Conservation (phyloP, 257 asterid species). For the Solanum chiquidenum region DNA sequence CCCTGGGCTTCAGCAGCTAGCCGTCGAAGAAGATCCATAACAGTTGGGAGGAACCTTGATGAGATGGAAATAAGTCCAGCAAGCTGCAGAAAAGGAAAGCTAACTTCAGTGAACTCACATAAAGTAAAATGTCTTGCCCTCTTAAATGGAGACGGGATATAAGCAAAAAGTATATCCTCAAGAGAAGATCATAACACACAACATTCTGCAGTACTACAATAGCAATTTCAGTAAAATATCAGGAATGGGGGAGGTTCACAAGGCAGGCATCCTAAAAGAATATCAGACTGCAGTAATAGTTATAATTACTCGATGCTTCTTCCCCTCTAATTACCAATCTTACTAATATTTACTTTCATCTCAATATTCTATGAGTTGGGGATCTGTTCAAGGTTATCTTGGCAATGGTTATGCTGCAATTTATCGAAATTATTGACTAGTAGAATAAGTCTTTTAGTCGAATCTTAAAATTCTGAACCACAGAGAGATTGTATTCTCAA, state of each 20-base stretch:
- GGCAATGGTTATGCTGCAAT: background rate
- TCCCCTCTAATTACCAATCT: background rate
- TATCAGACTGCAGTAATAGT: background rate
- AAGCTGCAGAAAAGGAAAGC: conserved; percentile 16
- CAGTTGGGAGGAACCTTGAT: conserved; percentile 35
- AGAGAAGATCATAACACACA: background rate
- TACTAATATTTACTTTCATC: background rate
- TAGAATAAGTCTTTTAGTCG: background rate
- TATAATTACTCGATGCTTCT: background rate
- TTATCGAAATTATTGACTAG: background rate
- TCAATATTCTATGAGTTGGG: background rate
- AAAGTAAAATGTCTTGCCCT: background rate
- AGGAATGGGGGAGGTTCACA: background rate
- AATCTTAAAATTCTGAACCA: background rate
- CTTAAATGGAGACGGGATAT: background rate
- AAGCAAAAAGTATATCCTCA: background rate
- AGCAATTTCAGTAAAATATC: background rate
- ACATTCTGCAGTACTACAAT: background rate
- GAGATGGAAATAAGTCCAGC: conserved; percentile 32
- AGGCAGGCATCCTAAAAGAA: background rate
- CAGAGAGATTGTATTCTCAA: background rate
- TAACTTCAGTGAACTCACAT: background rate
- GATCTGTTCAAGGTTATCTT: background rate
- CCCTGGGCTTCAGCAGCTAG: conserved; percentile 25
- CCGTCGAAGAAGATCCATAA: conserved; percentile 28